Percentiles rank a stretch among this genome's conserved stretches.
Conservation (phyloP, 23 red algal genomes). For the Gracilaria caudata region DNA sequence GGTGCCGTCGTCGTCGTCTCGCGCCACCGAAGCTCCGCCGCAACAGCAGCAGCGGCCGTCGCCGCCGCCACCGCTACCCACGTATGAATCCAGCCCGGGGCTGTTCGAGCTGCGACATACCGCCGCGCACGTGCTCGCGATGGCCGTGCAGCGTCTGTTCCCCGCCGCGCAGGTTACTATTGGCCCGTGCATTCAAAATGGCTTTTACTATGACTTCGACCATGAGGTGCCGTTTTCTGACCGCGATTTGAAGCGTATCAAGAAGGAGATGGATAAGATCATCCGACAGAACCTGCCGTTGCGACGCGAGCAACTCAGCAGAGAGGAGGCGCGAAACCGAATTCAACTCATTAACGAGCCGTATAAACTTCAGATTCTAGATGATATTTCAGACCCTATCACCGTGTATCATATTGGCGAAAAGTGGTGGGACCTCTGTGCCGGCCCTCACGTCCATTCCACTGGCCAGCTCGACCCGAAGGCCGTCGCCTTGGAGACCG, state of each 20-base stretch:
- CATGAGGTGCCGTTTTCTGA: conserved; percentile 70
- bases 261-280: conserved; percentile 98
- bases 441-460: conserved; percentile 95
- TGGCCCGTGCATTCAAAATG: conserved; percentile 99
- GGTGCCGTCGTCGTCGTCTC: background rate
- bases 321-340: conserved; percentile 74
- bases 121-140: conserved; percentile 96
- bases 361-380: conserved; percentile 97
- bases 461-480: conserved; percentile 85
- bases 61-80: conserved; percentile 75
- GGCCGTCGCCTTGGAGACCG: conserved; percentile 82
- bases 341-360: conserved; percentile 81
- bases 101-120: conserved; percentile 93
- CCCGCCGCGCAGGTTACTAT: conserved; percentile 96
- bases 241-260: conserved; percentile 90
- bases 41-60: background rate
- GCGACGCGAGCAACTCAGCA: conserved; percentile 71
- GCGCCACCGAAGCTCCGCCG: background rate
- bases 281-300: conserved; percentile 88
- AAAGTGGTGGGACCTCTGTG: conserved; percentile 99
- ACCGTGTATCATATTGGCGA: conserved; percentile 96
- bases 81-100: conserved; percentile 69
- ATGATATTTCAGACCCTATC: conserved; percentile 85
- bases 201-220: conserved; percentile 99
- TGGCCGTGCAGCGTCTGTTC: conserved; percentile 99